Evolutionary conservation across 768 basidiomycete species (phyloP).

Genomic region (Cubamyces lactineus): DNA sequence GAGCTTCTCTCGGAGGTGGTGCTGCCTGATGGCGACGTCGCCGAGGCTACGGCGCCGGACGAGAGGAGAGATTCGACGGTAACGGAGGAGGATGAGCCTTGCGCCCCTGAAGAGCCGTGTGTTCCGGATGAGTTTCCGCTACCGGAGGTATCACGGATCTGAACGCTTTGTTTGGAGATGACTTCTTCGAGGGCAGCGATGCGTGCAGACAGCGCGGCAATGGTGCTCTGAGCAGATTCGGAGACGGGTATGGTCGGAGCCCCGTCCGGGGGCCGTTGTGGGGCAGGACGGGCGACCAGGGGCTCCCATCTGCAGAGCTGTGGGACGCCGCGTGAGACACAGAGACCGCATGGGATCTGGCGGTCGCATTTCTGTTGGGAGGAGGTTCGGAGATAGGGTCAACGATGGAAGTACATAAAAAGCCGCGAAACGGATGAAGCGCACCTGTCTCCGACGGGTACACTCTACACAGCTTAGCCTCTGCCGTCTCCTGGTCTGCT

Average conservation of each 20-base stretch:
- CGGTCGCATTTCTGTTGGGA: slow-evolving; percentile 50
- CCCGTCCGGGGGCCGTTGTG: slow-evolving; percentile 31
- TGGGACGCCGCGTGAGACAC: slow-evolving; percentile 34
- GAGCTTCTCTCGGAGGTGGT: slow-evolving; percentile 7
- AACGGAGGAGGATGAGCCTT: background rate
- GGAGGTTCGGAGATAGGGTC: slow-evolving; percentile 8
- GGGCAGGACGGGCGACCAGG: slow-evolving; percentile 32
- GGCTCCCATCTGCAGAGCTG: slow-evolving; percentile 38
- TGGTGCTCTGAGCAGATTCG: slow-evolving; percentile 23
- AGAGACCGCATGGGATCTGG: slow-evolving; percentile 35
- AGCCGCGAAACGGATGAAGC: slow-evolving; percentile 15
- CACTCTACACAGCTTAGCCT: slow-evolving; percentile 60
- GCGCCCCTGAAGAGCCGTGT: background rate
- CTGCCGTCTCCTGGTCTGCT: slow-evolving; percentile 53
- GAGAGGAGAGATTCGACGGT: slow-evolving; percentile 2
- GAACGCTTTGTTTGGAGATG: slow-evolving; percentile 14
- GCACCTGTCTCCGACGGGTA: slow-evolving; percentile 56
- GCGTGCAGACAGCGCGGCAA: slow-evolving; percentile 28
- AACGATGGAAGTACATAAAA: slow-evolving; percentile 8
- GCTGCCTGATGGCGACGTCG: background rate
- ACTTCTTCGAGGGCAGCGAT: slow-evolving; percentile 32
- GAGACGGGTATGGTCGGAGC: slow-evolving; percentile 5
- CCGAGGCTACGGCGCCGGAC: background rate
- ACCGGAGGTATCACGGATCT: background rate
- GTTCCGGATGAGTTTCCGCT: slow-evolving; percentile 37